Percentiles rank a stretch among this genome's conserved stretches.
Evolutionary conservation across 2,329 filamentous ascomycete genomes (phyloP).

Genomic region (Cryphonectria nitschkei): DNA sequence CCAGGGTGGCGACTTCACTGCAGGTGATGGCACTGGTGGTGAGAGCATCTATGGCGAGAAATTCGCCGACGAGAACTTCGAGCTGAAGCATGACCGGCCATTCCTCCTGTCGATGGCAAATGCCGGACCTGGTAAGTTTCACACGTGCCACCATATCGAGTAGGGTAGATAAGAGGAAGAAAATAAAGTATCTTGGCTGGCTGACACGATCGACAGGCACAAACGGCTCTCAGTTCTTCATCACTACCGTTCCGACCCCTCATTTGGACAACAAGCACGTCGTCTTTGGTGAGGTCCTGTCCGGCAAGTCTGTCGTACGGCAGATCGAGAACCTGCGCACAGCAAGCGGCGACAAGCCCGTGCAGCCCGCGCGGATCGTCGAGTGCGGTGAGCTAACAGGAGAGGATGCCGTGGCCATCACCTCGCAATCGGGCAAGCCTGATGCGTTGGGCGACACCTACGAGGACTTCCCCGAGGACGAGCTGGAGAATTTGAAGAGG

Average conservation of each 20-base stretch:
- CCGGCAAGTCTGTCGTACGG: conserved; percentile 87
- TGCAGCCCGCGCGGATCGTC: conserved; percentile 70
- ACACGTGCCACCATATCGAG: background rate
- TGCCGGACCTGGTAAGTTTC: conserved; percentile 76
- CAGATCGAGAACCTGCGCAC: conserved; percentile 86
- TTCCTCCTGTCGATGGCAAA: conserved; percentile 98
- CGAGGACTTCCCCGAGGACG: conserved; percentile 95
- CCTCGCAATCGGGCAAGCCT: conserved; percentile 68
- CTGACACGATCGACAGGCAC: conserved; percentile 59
- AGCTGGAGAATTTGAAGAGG: conserved; percentile 42
- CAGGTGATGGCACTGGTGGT: conserved; percentile 90
- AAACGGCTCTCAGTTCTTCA: conserved; percentile 98
- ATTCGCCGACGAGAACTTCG: conserved; percentile 96
- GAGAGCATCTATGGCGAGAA: conserved; percentile 98
- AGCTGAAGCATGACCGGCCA: conserved; percentile 86
- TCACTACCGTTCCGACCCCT: conserved; percentile 92
- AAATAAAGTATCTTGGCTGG: conserved; percentile 10
- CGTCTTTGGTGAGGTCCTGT: conserved; percentile 92
- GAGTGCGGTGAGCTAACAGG: conserved; percentile 82
- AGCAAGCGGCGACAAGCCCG: conserved; percentile 76
- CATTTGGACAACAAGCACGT: conserved; percentile 97
- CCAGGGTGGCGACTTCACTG: conserved; percentile 95
- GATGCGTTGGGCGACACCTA: conserved; percentile 88
- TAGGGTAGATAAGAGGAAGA: background rate
- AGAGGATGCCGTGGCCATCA: conserved; percentile 63